Percentiles rank a stretch among this genome's conserved stretches.
Evolutionary conservation across 371 early-diverging fungal genomes (phyloP).

Genomic region (Mucor irregularis): DNA sequence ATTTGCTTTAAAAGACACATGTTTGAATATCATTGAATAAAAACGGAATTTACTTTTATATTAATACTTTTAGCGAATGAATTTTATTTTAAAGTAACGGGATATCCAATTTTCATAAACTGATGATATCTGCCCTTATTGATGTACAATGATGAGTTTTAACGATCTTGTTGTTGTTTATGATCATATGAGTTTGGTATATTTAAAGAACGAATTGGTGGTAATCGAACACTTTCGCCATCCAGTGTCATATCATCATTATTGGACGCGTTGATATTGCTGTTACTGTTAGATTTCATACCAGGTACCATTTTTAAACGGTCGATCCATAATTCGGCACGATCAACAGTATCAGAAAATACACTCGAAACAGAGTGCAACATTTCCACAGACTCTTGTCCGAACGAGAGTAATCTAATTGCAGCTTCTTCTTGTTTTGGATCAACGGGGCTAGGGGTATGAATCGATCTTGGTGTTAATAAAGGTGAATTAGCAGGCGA

Average conservation of each 20-base stretch:
- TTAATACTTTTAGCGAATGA: too few relatives aligned
- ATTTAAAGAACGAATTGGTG: constrained; percentile 32
- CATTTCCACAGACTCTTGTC: constrained; percentile 83
- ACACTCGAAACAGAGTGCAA: constrained; percentile 73
- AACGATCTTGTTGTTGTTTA: constrained; percentile 1
- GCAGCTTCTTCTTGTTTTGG: constrained; percentile 34
- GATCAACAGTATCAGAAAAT: constrained; percentile 74
- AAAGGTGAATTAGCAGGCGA: constrained; percentile 47
- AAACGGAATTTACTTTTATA: too few relatives aligned
- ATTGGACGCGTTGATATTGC: neutral
- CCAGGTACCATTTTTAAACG: constrained; percentile 47
- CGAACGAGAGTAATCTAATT: constrained; percentile 58
- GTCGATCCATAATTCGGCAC: constrained; percentile 79
- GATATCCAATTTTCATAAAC: too few relatives aligned
- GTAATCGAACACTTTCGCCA: constrained; percentile 23
- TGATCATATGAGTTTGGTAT: constrained; percentile 15
- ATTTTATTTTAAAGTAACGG: too few relatives aligned
- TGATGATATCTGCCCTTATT: too few relatives aligned
- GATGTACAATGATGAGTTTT: too few relatives aligned
- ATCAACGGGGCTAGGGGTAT: neutral
- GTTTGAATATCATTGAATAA: too few relatives aligned
- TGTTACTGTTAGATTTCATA: constrained; percentile 4
- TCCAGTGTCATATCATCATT: neutral
- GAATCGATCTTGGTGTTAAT: constrained; percentile 21
- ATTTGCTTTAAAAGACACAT: too few relatives aligned